Conservation (phyloP, 441 rosid species). For the Aleurites moluccanus region DNA sequence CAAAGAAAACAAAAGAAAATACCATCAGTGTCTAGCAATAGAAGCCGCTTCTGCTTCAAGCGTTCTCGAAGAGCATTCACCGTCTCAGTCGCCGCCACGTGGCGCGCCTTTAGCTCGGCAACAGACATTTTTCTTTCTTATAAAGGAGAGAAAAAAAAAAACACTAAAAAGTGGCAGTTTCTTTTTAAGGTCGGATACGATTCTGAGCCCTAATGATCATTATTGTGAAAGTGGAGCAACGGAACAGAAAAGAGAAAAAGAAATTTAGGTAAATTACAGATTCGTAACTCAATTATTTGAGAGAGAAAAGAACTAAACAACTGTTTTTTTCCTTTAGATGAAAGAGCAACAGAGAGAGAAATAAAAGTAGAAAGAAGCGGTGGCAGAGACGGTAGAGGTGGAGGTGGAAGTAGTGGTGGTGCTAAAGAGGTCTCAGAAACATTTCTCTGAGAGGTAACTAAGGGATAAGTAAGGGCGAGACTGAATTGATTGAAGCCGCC, state of each 20-base stretch:
- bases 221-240: neutral
- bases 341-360: neutral
- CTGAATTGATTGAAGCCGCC: slow-evolving; percentile 41
- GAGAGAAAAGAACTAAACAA: neutral
- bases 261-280: neutral
- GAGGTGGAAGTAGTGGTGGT: slow-evolving; percentile 24
- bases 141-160: neutral
- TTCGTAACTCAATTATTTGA: neutral
- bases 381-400: neutral
- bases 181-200: slow-evolving; percentile 8
- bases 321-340: neutral
- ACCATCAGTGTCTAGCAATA: slow-evolving; percentile 85
- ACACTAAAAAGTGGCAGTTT: slow-evolving; percentile 7
- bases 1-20: slow-evolving; percentile 1
- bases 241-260: neutral
- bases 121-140: slow-evolving; percentile 55
- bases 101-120: slow-evolving; percentile 85
- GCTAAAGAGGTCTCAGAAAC: slow-evolving; percentile 14
- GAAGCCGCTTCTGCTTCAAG: slow-evolving; percentile 75
- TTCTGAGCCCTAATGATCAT: slow-evolving; percentile 9
- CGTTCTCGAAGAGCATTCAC: slow-evolving; percentile 64
- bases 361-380: neutral
- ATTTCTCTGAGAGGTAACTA: slow-evolving; percentile 10
- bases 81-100: slow-evolving; percentile 64
- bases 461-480: slow-evolving; percentile 9